Conservation (phyloP, 2,329 filamentous ascomycete genomes). For the Orbilia javanica region DNA sequence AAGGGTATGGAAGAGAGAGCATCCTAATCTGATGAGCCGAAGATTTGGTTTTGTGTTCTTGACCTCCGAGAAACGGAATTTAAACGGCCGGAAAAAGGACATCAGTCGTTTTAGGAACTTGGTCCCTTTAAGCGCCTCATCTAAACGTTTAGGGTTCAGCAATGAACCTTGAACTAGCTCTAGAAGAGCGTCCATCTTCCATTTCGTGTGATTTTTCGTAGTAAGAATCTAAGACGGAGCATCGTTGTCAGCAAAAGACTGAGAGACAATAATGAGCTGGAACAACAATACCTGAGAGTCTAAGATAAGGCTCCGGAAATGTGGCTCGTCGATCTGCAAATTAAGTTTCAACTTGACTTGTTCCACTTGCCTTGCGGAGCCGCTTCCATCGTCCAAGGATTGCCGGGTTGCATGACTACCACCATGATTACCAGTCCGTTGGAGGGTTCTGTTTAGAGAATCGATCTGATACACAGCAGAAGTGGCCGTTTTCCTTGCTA, state of each 20-base stretch:
- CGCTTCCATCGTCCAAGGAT: constrained; percentile 63
- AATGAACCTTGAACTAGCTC: constrained; percentile 93
- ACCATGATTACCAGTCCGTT: constrained; percentile 70
- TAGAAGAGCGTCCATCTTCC: constrained; percentile 96
- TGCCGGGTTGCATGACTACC: constrained; percentile 1
- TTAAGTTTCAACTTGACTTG: constrained; percentile 72
- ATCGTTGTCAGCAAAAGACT: neutral
- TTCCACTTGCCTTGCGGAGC: constrained; percentile 67
- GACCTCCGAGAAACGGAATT: constrained; percentile 91
- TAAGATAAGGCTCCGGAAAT: constrained; percentile 73
- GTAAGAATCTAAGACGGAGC: constrained; percentile 75
- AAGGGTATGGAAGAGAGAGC: constrained; percentile 85
- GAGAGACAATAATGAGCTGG: neutral
- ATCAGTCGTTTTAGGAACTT: constrained; percentile 96
- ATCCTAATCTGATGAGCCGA: constrained; percentile 91
- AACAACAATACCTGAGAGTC: constrained; percentile 62
- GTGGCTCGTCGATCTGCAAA: constrained; percentile 74
- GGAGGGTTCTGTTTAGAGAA: constrained; percentile 92
- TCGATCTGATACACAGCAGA: constrained; percentile 98
- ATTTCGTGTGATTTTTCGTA: constrained; percentile 91
- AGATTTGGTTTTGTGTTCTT: constrained; percentile 93
- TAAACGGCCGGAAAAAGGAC: constrained; percentile 96
- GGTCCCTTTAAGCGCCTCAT: constrained; percentile 92
- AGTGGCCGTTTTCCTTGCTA: constrained; percentile 80
- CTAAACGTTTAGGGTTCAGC: constrained; percentile 88